A percentile compares a stretch with the other conserved stretches of the same genome.
Conservation (phyloP, 75 land plant species). For the Pinus taeda region DNA sequence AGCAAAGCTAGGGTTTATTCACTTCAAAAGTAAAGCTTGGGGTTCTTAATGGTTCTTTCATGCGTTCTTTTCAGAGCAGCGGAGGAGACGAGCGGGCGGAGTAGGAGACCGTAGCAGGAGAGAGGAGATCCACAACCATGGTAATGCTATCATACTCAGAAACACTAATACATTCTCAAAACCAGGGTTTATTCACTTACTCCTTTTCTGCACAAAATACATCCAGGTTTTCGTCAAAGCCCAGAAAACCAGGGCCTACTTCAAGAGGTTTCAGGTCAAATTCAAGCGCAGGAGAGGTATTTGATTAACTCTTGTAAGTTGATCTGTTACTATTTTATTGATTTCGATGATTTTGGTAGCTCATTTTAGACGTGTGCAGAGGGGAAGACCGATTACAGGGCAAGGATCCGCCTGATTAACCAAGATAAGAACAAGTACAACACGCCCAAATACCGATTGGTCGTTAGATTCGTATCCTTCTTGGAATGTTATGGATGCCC, state of each 20-base stretch:
- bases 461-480: conserved; percentile 85
- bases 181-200: not conserved
- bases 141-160: not conserved
- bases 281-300: conserved; percentile 89
- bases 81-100: not conserved
- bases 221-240: conserved; percentile 76
- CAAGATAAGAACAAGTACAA: conserved; percentile 97
- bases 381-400: conserved; percentile 95
- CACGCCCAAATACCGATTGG: conserved; percentile 91
- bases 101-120: not conserved
- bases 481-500: not conserved
- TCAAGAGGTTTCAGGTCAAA: conserved; percentile 89
- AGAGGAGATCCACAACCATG: not conserved
- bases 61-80: too few relatives aligned
- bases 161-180: not conserved
- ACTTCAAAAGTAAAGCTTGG: not conserved
- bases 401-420: conserved; percentile 80
- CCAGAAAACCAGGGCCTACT: conserved; percentile 81
- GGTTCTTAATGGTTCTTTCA: not conserved
- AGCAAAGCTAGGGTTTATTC: not conserved
- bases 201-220: too few relatives aligned
- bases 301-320: not conserved
- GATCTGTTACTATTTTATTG: not conserved
- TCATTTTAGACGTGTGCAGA: conserved; percentile 30
- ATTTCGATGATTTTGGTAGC: not conserved